Percentiles rank a stretch among this genome's conserved stretches.
Conservation (phyloP, 2,329 filamentous ascomycete genomes). For the Pseudogymnoascus sp. region DNA sequence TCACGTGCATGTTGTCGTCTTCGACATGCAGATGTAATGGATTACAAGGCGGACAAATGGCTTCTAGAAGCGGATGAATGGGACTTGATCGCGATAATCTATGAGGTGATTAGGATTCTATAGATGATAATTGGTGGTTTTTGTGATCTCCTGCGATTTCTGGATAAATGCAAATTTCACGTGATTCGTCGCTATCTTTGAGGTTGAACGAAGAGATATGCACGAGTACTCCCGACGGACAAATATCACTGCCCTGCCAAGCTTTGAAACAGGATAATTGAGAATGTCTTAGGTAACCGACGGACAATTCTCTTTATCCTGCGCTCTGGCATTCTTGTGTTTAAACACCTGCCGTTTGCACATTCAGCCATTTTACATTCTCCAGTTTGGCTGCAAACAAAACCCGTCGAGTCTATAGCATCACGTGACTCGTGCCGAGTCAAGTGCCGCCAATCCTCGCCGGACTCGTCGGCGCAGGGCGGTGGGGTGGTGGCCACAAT, state of each 20-base stretch:
- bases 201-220: background rate
- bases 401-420: background rate
- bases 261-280: background rate
- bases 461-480: background rate
- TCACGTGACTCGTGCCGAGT: background rate
- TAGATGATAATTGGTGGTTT: background rate
- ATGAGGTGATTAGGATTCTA: background rate
- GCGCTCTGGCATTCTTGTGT: background rate
- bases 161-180: background rate
- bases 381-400: background rate
- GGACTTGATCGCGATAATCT: background rate
- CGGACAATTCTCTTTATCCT: background rate
- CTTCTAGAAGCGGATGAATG: background rate
- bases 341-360: background rate
- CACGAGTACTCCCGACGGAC: background rate
- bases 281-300: background rate
- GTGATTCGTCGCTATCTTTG: background rate
- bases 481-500: slow-evolving; percentile 1
- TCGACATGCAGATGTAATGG: background rate
- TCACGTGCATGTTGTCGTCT: background rate
- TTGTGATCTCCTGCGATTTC: background rate
- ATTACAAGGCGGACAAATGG: background rate
- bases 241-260: background rate
- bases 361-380: background rate
- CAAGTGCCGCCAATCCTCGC: background rate